Conservation (phyloP, 495 filamentous ascomycete genomes). For the Tricharina praecox region DNA sequence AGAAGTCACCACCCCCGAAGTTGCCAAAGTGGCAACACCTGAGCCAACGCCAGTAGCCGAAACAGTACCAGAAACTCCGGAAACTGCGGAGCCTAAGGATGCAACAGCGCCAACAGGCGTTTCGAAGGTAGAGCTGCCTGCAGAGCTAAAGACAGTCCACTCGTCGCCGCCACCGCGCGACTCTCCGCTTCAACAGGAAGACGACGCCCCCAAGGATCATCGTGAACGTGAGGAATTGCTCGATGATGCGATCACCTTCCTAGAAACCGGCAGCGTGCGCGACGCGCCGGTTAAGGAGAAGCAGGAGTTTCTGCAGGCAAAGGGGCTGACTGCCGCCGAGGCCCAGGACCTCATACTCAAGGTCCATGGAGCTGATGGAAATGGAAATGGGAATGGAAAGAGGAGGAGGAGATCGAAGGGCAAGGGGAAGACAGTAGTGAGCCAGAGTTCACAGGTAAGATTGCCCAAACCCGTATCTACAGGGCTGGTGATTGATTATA, state of each 20-base stretch:
- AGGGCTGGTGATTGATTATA: no score
- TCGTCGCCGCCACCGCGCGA: slow-evolving; percentile 20
- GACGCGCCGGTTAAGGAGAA: slow-evolving; percentile 55
- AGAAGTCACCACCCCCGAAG: no score
- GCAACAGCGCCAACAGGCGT: slow-evolving; percentile 3
- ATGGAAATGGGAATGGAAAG: neutral
- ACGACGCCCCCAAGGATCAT: slow-evolving; percentile 1
- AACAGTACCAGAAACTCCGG: neutral
- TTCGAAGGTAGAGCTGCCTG: slow-evolving; percentile 7
- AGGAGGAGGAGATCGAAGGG: neutral
- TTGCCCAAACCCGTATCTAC: no score
- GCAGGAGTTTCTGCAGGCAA: slow-evolving; percentile 58
- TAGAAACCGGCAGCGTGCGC: slow-evolving; percentile 61
- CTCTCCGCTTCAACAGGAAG: slow-evolving; percentile 12
- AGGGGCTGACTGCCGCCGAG: slow-evolving; percentile 53
- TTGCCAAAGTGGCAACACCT: no score
- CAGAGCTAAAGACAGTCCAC: slow-evolving; percentile 20
- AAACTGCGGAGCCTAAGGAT: neutral
- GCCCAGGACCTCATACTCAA: slow-evolving; percentile 39
- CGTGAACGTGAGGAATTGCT: slow-evolving; percentile 34
- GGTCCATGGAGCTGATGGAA: neutral
- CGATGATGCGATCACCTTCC: slow-evolving; percentile 58
- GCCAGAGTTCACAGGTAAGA: no score
- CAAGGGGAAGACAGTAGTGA: neutral
- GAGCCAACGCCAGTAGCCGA: neutral